Base-by-base conservation (phyloP, 352 stramenopile species). In the Blastocystis sp. region DNA sequence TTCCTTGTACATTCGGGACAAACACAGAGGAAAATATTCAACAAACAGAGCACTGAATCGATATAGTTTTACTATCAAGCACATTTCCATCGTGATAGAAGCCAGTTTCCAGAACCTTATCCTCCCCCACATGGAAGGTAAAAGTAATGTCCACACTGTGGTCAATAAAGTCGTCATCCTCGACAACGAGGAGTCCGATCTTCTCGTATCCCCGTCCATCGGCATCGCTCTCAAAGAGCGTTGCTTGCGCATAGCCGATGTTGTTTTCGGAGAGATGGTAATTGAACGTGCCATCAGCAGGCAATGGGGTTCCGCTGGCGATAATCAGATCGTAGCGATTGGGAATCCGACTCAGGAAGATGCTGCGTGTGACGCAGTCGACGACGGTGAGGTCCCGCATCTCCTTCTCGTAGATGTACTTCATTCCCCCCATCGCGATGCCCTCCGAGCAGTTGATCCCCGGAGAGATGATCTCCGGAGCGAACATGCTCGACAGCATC, bases 401-500 rank as follows among this genome's bases (percentile, higher is more conserved):
- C 26, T 79, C 55, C n/a, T n/a, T 45, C 26, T 63, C 37, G 7
- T 24, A 63, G 30, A 56, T 41, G 16, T 65, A 41, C 34, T 47
- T 39, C 8, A 79, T 24, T 24, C 97, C 98, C 91, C 98, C 98
- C 91, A 98, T 98, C 4, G 97, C 97, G 34, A 99, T 97, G 78
- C 96, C 96, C 91, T 99, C 97, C 92, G 99, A 97, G 2, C 97
- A 95, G 92, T 98, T 98, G 64, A 99, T 95, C 4, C n/a, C 50
- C 24, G 20, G 20, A 3, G 37, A 63, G 1, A 88, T 2, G 41
- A 26, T 7, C 6, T 56, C 53, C n/a, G 9, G 13, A 91, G 93
- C 93, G 93, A 99, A 99, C 91, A 96, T 99, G 91, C 98, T 95
- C 91, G 96, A 96, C 70, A 99, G 93, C 41, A 98, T 91, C 90